Base-by-base conservation (phyloP, 441 rosid species). In the Cnidoscolus chayamansa region DNA sequence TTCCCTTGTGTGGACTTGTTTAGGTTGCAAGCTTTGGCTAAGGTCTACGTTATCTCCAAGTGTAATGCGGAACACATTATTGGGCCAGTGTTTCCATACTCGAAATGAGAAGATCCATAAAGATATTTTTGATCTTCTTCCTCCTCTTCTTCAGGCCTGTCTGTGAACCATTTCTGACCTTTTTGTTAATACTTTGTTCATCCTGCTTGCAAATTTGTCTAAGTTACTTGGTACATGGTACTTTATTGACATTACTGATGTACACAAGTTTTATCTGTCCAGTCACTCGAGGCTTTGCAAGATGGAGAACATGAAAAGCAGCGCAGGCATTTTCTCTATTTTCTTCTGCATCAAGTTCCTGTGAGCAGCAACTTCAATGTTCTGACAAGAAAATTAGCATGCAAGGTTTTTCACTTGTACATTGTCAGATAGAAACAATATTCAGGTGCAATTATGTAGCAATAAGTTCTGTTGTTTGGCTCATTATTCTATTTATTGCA, bases 61-160 rank as follows among this genome's bases (percentile, higher is more conserved):
- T 80, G 97, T 90, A 83, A 89, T 96, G 99, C 91, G 97, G 76
- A 93, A 94, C 82, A 92, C 99, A 56, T 82, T 96, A 74, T 70
- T 93, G 86, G 98, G 99, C 80, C 99, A 96, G 75, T 96, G 98
- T 92, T 96, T 96, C 84, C 99, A 96, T 75, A 92, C 96, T 63
- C 86, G 83, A 82, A 86, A 78, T 70, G 99, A 96, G 89, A 93
- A 93, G 86, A 90, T 86, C 74, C 99, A 96, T 82, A 93, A 90
- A 87, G 99, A 89, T 77, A 96, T 96, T 79, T 91, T 93, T 84
- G 98, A 96, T 81, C 96, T 93, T 77, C 92, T 96, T 81, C 94
- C 79, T 81, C 99, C 98, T 48, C 82, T 93, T 76, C 80, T 96
- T 78, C 97, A 96, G 99, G 99, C 86, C 88, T 75, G 89, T 77